A percentile compares a stretch with the other conserved stretches of the same genome.
These are phyloP conservation scores for Fusarium tupiense DNA, from an alignment of 2,329 filamentous ascomycete species.

Conservation along the genomic window DNA sequence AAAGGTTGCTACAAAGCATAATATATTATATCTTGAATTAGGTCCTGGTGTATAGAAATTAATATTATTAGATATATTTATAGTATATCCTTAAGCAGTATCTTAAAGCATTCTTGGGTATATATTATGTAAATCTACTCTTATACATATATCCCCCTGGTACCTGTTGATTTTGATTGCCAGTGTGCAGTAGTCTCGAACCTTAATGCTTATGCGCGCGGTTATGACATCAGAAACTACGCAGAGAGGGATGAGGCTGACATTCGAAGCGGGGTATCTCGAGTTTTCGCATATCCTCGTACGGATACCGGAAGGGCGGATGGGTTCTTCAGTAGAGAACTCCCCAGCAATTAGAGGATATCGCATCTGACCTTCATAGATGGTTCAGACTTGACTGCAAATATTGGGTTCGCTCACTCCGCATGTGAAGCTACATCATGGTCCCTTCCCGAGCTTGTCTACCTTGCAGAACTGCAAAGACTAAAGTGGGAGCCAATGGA, in stretches of 20 bases:
- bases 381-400: not conserved
- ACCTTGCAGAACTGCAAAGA: not conserved
- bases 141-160: too few species aligned
- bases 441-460: not conserved
- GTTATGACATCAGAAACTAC: not conserved
- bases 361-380: accelerated
- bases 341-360: accelerated
- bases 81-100: too few species aligned
- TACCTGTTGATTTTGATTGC: not conserved
- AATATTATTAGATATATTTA: too few species aligned
- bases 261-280: not conserved
- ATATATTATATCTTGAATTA: not conserved
- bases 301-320: not conserved
- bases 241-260: not conserved
- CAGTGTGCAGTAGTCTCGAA: not conserved
- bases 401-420: not conserved
- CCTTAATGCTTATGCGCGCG: not conserved
- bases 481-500: not conserved
- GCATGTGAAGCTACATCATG: not conserved
- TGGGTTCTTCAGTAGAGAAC: not conserved
- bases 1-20: accelerated
- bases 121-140: accelerated
- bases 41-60: too few species aligned
- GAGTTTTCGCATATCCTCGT: not conserved
- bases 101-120: too few species aligned